These are phyloP conservation scores for Odonthalia washingtoniensis DNA, from an alignment of 31 red algal species.

Conservation along the genomic window DNA sequence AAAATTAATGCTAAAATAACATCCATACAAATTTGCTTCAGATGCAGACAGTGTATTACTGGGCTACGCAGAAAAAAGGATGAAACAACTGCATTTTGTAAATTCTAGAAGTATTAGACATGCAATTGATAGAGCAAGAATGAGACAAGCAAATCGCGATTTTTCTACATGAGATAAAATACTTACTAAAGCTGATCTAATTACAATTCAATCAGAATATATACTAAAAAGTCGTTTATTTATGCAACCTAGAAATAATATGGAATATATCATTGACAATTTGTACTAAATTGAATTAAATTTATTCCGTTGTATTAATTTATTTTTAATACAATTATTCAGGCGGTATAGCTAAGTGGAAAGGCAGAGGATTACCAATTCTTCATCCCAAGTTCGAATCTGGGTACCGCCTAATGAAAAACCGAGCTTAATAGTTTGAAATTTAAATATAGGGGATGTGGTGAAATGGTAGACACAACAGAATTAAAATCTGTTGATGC, in stretches of 20 bases:
- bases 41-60: slow-evolving; percentile 56
- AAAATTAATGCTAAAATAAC: slow-evolving; percentile 67
- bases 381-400: background rate
- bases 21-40: slow-evolving; percentile 64
- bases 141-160: slow-evolving; percentile 46
- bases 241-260: background rate
- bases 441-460: background rate
- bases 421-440: background rate
- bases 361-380: background rate
- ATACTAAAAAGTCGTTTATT: slow-evolving; percentile 3
- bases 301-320: background rate
- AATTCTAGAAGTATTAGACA: slow-evolving; percentile 92
- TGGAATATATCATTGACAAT: background rate
- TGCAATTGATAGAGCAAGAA: slow-evolving; percentile 92
- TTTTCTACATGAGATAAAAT: slow-evolving; percentile 14
- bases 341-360: background rate
- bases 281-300: background rate
- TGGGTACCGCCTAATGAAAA: background rate
- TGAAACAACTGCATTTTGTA: slow-evolving; percentile 92
- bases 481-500: slow-evolving; percentile 3
- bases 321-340: too few relatives aligned
- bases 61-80: slow-evolving; percentile 87
- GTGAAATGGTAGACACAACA: background rate
- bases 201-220: slow-evolving; percentile 7
- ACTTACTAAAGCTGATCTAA: slow-evolving; percentile 1